Evolutionary conservation across 306 rosid genomes (phyloP).

Genomic region (Castanopsis chinensis): DNA sequence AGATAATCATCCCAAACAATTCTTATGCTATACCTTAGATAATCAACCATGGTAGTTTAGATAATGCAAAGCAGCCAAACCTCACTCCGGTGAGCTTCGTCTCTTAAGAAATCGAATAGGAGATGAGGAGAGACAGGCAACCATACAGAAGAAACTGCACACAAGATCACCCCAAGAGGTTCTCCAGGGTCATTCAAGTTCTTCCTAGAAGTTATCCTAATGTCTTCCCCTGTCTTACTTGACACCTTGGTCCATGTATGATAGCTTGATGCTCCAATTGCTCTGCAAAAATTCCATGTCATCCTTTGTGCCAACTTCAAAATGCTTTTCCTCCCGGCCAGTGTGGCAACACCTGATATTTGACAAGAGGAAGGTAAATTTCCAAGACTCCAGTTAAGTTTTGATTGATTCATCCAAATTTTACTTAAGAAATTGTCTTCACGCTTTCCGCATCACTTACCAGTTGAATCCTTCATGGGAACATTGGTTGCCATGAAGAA

Average conservation of each 20-base stretch:
- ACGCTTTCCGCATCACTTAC: constrained; percentile 9
- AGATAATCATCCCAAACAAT: not conserved
- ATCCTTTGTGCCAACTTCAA: constrained; percentile 91
- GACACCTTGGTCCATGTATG: constrained; percentile 82
- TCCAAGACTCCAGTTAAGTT: not conserved
- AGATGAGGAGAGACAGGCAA: constrained; percentile 62
- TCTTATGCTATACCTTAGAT: not conserved
- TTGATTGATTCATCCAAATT: not conserved
- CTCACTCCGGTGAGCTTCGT: constrained; percentile 67
- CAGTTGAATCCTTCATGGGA: constrained; percentile 88
- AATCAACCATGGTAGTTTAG: not conserved
- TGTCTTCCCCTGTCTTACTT: constrained; percentile 83
- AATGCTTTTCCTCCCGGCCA: constrained; percentile 95
- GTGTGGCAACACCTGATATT: constrained; percentile 72
- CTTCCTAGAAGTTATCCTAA: constrained; percentile 82
- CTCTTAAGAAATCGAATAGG: constrained; percentile 77
- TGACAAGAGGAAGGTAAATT: not conserved
- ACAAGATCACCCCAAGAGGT: constrained; percentile 80
- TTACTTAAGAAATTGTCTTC: constrained; percentile 8
- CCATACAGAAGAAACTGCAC: constrained; percentile 96
- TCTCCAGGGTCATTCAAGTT: constrained; percentile 93
- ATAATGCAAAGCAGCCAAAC: constrained; percentile 32
- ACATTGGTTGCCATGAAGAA: constrained; percentile 95
- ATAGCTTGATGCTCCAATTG: constrained; percentile 85
- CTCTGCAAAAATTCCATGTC: constrained; percentile 76